Conservation (phyloP, 2,329 filamentous ascomycete genomes). For the Mycosphaerelloides madeirae region DNA sequence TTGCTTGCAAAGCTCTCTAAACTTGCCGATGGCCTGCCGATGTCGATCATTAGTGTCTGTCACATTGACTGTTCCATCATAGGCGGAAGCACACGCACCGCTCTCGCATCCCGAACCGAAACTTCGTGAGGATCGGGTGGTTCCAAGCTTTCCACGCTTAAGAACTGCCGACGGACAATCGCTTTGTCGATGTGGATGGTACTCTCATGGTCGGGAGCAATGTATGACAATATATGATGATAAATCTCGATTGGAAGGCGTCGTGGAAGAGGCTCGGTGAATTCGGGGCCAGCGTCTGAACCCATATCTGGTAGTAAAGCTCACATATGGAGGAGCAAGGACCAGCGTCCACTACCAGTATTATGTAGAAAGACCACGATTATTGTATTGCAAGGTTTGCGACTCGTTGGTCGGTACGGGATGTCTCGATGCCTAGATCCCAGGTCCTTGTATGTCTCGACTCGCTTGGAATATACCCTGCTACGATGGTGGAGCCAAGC, state of each 20-base stretch:
- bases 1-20: conserved; percentile 46
- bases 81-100: neutral
- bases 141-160: conserved; percentile 51
- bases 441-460: neutral
- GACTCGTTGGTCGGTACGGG: too few species aligned
- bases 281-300: too few species aligned
- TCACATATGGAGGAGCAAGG: too few species aligned
- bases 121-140: conserved; percentile 34
- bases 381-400: too few species aligned
- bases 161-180: conserved; percentile 47
- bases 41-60: neutral
- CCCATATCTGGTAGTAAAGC: too few species aligned
- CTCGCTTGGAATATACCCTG: neutral
- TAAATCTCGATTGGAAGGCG: conserved; percentile 7
- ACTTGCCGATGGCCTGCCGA: conserved; percentile 29
- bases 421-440: too few species aligned
- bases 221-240: conserved; percentile 44
- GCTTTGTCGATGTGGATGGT: conserved; percentile 35
- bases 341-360: too few species aligned
- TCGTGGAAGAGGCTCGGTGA: conserved; percentile 1
- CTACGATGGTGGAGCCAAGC: neutral
- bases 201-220: conserved; percentile 50
- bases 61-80: too few species aligned
- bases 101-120: too few species aligned
- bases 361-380: too few species aligned